Percentiles rank a stretch among this genome's conserved stretches.
phyloP scores from a whole-genome alignment of 106 monocot species.

The Allium fistulosum region DNA sequence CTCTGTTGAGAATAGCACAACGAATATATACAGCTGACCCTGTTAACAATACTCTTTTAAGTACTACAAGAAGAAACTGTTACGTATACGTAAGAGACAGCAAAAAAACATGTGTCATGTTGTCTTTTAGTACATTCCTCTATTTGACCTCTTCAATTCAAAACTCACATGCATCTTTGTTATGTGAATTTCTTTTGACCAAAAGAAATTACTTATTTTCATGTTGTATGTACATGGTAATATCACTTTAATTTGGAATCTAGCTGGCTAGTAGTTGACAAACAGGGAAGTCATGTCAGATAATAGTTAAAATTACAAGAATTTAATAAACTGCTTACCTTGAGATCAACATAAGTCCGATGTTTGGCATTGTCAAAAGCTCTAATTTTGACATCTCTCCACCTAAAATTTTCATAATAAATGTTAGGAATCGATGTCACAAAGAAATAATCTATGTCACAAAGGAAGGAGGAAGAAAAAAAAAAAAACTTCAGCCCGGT shows the following conservation, averaged over 20 bases:
- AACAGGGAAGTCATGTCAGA: background rate
- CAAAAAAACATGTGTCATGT: background rate
- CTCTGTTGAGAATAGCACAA: background rate
- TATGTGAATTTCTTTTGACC: background rate
- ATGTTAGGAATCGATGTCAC: no score
- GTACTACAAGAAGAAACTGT: background rate
- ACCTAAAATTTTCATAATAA: slow-evolving; percentile 29
- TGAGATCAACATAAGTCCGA: slow-evolving; percentile 94
- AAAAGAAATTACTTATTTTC: background rate
- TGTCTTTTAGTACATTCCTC: background rate
- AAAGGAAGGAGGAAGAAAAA: no score
- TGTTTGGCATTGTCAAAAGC: slow-evolving; percentile 91
- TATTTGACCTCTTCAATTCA: background rate
- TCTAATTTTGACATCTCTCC: slow-evolving; percentile 89
- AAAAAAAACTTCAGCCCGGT: no score
- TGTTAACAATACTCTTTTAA: no score
- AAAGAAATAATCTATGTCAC: no score
- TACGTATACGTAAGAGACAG: slow-evolving; percentile 1
- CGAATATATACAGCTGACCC: slow-evolving; percentile 6
- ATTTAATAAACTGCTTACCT: slow-evolving; percentile 35
- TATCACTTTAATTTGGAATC: background rate
- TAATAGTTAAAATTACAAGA: background rate
- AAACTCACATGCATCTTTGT: background rate
- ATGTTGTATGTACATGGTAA: background rate
- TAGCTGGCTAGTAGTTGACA: background rate